Percentiles rank a stretch among this genome's conserved stretches.
Conservation (phyloP, 768 basidiomycete genomes). For the Suillus lakei region DNA sequence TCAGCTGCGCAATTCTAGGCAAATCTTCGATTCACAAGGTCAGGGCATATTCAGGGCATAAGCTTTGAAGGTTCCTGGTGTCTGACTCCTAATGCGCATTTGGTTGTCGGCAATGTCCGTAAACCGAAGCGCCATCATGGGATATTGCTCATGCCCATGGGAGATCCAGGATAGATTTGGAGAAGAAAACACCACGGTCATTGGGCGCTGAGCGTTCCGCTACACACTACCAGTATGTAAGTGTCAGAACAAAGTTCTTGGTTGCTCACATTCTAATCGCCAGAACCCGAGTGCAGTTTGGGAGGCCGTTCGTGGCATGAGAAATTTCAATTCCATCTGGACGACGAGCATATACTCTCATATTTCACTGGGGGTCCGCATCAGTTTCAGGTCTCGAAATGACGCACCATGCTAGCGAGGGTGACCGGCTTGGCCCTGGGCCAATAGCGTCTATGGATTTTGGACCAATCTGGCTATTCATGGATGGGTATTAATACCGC, state of each 20-base stretch:
- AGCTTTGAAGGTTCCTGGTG: slow-evolving; percentile 2
- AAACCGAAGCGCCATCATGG: slow-evolving; percentile 8
- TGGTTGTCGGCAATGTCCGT: slow-evolving; percentile 13
- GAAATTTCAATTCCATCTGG: slow-evolving; percentile 19
- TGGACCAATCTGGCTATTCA: slow-evolving; percentile 13
- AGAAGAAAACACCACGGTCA: slow-evolving; percentile 12
- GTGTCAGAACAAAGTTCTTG: slow-evolving; percentile 9
- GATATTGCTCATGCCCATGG: slow-evolving; percentile 19
- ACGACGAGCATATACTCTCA: background rate
- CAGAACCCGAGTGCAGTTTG: slow-evolving; percentile 12
- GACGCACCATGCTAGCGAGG: background rate
- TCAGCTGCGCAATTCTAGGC: slow-evolving; percentile 4
- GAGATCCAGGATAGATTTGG: slow-evolving; percentile 21
- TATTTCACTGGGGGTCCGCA: background rate
- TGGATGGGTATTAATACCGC: slow-evolving; percentile 16
- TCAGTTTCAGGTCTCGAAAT: background rate
- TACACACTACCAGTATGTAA: slow-evolving; percentile 18
- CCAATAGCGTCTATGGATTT: slow-evolving; percentile 14
- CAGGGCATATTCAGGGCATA: slow-evolving; percentile 10
- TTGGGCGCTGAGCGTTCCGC: slow-evolving; percentile 23
- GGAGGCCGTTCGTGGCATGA: slow-evolving; percentile 22
- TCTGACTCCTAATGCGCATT: slow-evolving; percentile 3
- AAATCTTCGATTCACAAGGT: slow-evolving; percentile 16
- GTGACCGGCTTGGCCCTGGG: slow-evolving; percentile 10
- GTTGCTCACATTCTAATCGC: slow-evolving; percentile 5